Percentiles rank a stretch among this genome's conserved stretches.
Evolutionary conservation across 2,329 filamentous ascomycete genomes (phyloP).

Genomic region (Hypoxylon sp.): DNA sequence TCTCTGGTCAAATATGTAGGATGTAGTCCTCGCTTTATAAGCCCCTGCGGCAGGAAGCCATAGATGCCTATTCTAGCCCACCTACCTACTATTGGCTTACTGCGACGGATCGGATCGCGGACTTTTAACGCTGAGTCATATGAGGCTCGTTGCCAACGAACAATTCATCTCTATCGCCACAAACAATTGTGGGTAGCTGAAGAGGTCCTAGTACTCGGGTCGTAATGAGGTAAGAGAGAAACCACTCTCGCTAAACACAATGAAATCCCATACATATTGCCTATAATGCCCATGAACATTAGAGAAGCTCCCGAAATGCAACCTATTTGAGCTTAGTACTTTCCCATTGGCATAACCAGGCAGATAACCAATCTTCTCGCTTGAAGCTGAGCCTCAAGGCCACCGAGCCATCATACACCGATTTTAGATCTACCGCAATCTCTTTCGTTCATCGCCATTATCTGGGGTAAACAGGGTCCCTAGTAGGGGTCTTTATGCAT

Average conservation of each 20-base stretch:
- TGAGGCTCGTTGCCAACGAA: background rate
- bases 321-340: too few relatives aligned
- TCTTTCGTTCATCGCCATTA: conserved; percentile 9
- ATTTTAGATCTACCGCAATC: background rate
- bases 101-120: background rate
- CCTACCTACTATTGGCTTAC: conserved; percentile 3
- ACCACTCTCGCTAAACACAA: background rate
- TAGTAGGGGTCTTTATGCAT: conserved; percentile 5
- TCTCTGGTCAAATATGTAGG: background rate
- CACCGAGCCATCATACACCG: background rate
- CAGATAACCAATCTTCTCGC: background rate
- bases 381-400: background rate
- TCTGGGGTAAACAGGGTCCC: conserved; percentile 32
- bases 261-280: background rate
- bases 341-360: background rate
- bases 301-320: too few relatives aligned
- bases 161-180: background rate
- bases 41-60: background rate
- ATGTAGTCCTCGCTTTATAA: background rate
- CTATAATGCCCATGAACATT: too few relatives aligned
- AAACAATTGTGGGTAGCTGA: background rate
- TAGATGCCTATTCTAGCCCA: background rate
- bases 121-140: background rate
- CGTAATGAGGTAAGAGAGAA: background rate
- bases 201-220: background rate